Evolutionary conservation across 1,284 basidiomycete genomes (phyloP), one percentile per base, ranked within the genome.

Genomic region (Pseudozyma flocculosa): DNA sequence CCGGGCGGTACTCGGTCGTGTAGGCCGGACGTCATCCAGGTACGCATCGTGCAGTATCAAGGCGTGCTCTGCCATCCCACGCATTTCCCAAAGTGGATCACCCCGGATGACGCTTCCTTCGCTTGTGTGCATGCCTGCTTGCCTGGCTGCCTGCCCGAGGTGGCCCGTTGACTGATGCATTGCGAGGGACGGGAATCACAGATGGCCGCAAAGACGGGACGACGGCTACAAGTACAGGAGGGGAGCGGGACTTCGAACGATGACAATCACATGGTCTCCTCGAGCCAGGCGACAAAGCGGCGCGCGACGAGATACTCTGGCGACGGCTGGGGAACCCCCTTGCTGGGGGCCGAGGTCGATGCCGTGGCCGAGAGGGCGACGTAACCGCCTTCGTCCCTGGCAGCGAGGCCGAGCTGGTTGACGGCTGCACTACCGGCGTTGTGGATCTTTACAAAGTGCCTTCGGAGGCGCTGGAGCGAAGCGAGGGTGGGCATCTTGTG

Each of bases 401-500:
- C 55, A 5, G 58, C 53, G n/a, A 40, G 49, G 37, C 68, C 65
- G 23, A 75, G 54, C 17, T 62, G 54, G 45, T 69, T 69, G 48
- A 54, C 50, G 15, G 63, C 59, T 1, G 69, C 63, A 10, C 56
- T 48, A 30, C 72, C 68, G 3, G 68, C 61, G 57, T 61, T 70
- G 50, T 77, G 73, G 52, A 75, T 62, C 11, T 68, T 62, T 26
- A 77, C 72, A 37, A 77, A 77, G 19, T 69, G 66, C 2, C 73
- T 54, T 23, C 73, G 55, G 15, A 73, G 56, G 2, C 72, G 43
- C 41, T 77, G 73, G 10, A 77, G 47, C 13, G 63, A 55, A 1
- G 63, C 54, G 21, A 67, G 43, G 22, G 61, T 55, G 18, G 49
- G 50, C 10, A 47, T 30, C 37, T 61, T 60, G 18, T 62, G 63